Percentiles rank a stretch among this genome's conserved stretches.
These are phyloP conservation scores for Paramecium primaurelia DNA, from an alignment of 73 alveolate species.

Conservation along the genomic window DNA sequence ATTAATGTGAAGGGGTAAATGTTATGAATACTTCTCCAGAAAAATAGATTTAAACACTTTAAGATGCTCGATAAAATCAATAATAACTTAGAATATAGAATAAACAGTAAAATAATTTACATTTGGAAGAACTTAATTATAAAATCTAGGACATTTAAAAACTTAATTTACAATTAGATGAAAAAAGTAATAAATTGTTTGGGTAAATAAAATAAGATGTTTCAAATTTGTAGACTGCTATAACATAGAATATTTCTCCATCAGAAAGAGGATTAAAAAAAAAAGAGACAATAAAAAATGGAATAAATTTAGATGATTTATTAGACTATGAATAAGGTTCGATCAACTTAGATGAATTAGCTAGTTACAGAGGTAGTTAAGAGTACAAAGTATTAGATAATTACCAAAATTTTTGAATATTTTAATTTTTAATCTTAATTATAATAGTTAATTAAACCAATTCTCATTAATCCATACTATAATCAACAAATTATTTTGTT, in stretches of 20 bases:
- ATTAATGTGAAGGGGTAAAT: neutral
- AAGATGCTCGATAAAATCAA: neutral
- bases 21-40: neutral
- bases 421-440: neutral
- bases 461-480: constrained; percentile 33
- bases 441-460: neutral
- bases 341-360: neutral
- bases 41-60: neutral
- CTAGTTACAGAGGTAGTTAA: neutral
- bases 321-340: neutral
- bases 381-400: neutral
- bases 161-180: neutral
- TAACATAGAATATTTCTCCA: neutral
- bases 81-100: neutral
- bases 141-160: neutral
- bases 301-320: constrained; percentile 2
- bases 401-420: neutral
- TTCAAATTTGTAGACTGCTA: neutral
- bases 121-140: neutral
- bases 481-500: constrained; percentile 4
- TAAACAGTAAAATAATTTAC: neutral
- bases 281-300: neutral
- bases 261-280: neutral
- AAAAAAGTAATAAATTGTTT: neutral
- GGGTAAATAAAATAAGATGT: neutral